Conservation (phyloP, 164 flowering plant species). For the Cinnamomum chago region DNA sequence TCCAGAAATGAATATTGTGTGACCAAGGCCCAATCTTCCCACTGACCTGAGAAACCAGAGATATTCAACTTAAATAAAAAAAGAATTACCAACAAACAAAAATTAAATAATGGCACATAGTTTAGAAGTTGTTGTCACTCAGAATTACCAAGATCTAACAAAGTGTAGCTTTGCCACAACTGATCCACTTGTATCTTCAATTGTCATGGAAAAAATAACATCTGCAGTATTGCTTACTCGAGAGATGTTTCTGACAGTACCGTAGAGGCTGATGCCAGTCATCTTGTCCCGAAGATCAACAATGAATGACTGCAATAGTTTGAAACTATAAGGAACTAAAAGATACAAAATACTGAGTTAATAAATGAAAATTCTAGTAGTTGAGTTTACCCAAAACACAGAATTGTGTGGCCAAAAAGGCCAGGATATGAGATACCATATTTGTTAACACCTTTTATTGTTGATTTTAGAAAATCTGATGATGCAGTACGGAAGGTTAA, state of each 20-base stretch:
- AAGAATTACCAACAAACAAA: not conserved
- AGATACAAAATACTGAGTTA: not conserved
- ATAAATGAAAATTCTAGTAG: too few relatives aligned
- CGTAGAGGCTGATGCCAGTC: conserved; percentile 83
- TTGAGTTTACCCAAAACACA: too few relatives aligned
- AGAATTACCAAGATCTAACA: conserved; percentile 52
- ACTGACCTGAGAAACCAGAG: conserved; percentile 61
- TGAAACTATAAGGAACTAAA: conserved; percentile 16
- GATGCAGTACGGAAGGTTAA: too few relatives aligned
- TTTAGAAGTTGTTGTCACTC: not conserved
- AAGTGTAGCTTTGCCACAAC: conserved; percentile 70
- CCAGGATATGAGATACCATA: not conserved
- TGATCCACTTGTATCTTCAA: conserved; percentile 70
- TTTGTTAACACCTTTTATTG: not conserved
- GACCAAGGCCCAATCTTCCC: conserved; percentile 77
- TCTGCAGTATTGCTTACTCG: conserved; percentile 34
- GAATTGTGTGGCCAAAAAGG: too few relatives aligned
- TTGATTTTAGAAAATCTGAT: not conserved
- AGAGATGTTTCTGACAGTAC: conserved; percentile 52
- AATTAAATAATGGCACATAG: not conserved
- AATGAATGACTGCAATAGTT: conserved; percentile 73
- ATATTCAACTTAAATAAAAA: not conserved
- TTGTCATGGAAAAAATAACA: conserved; percentile 44
- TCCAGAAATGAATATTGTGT: conserved; percentile 69
- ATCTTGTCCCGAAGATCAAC: conserved; percentile 82